These are phyloP conservation scores for Nakazawaea ambrosiae DNA, from an alignment of 805 yeast genomes.

Conservation along the genomic window DNA sequence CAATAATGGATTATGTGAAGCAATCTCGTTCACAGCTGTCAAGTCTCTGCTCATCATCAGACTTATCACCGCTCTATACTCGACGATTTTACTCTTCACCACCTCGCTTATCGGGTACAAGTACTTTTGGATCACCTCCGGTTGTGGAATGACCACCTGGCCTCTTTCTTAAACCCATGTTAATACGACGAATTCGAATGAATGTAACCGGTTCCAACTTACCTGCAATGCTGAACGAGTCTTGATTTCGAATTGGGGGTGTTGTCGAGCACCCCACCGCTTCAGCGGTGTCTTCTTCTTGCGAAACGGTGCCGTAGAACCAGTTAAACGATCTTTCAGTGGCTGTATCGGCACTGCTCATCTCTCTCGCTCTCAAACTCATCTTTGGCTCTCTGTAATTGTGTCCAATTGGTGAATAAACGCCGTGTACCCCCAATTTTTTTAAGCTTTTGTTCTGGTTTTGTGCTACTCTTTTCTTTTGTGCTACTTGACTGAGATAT, in stretches of 20 bases:
- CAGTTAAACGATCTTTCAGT: conserved; percentile 29
- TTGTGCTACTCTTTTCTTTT: too few relatives aligned
- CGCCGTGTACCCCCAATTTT: too few relatives aligned
- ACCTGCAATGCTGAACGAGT: too few relatives aligned
- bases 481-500: too few relatives aligned
- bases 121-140: conserved; percentile 35
- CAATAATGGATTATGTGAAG: conserved; percentile 18
- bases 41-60: conserved; percentile 12
- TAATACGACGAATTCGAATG: too few relatives aligned
- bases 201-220: too few relatives aligned
- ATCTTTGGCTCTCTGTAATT: too few relatives aligned
- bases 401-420: too few relatives aligned
- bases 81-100: conserved; percentile 23
- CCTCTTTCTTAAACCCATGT: conserved; percentile 22
- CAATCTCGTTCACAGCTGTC: not conserved
- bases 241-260: too few relatives aligned
- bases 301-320: conserved; percentile 21
- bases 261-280: too few relatives aligned
- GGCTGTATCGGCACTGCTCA: not conserved
- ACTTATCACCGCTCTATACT: conserved; percentile 22
- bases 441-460: too few relatives aligned
- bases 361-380: not conserved
- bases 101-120: conserved; percentile 28
- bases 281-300: too few relatives aligned
- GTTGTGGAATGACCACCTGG: conserved; percentile 32